Evolutionary conservation across 192 early-diverging fungal species (phyloP).

Genomic region (Dissophora ornata): DNA sequence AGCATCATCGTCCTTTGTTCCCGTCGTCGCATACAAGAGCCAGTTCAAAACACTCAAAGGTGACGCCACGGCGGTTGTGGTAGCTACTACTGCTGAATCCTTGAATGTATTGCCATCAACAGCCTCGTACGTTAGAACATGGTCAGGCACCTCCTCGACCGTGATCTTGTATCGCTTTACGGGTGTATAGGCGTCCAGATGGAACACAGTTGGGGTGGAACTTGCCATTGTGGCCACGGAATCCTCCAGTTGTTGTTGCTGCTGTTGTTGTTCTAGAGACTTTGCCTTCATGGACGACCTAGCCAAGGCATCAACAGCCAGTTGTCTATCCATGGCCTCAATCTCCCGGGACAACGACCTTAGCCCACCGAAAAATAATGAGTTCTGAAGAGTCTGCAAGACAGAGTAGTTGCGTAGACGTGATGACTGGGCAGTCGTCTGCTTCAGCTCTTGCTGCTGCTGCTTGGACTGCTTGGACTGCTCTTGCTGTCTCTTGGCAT

Average conservation of each 20-base stretch:
- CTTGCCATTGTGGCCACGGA: too few relatives aligned
- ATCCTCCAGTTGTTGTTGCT: not conserved
- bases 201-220: not conserved
- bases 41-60: not conserved
- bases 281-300: too few relatives aligned
- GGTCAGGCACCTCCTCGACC: constrained; percentile 2
- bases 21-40: not conserved
- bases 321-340: constrained; percentile 9
- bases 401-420: not conserved
- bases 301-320: not conserved
- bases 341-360: constrained; percentile 7
- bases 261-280: not conserved
- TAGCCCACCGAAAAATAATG: constrained; percentile 20
- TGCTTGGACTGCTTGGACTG: too few relatives aligned
- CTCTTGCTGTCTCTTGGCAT: not conserved
- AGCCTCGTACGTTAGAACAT: not conserved
- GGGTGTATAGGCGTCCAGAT: not conserved
- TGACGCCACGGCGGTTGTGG: not conserved
- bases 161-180: constrained; percentile 16
- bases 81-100: not conserved
- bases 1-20: too few relatives aligned
- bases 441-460: not conserved
- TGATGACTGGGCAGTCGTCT: not conserved
- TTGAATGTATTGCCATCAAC: too few relatives aligned
- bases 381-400: constrained; percentile 4